Percentiles rank a stretch among this genome's conserved stretches.
phyloP scores from a whole-genome alignment of 202 grass and related monocot genomes.

The Schoenoplectus triqueter region DNA sequence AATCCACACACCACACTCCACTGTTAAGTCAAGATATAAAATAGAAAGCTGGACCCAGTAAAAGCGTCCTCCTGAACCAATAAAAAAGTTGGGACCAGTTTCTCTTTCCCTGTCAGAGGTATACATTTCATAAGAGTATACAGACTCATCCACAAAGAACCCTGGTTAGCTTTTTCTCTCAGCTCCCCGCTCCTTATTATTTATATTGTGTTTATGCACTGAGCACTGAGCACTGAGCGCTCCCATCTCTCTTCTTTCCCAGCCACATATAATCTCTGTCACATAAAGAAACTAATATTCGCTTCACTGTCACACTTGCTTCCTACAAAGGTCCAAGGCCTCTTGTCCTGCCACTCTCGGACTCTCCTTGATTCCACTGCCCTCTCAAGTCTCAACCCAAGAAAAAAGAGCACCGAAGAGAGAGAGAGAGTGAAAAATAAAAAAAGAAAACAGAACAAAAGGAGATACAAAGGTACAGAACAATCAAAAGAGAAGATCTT shows the following conservation, averaged over 20 bases:
- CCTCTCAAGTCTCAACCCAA: constrained; percentile 18
- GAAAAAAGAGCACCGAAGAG: constrained; percentile 10
- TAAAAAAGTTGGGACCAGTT: neutral
- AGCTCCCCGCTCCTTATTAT: neutral
- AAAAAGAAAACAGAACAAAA: constrained; percentile 1
- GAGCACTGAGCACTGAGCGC: neutral
- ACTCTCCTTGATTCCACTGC: constrained; percentile 19
- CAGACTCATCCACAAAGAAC: neutral
- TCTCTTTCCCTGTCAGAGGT: neutral
- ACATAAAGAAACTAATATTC: constrained; percentile 24
- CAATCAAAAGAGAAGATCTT: constrained; percentile 30
- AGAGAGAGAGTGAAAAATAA: constrained; percentile 8
- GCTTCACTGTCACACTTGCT: constrained; percentile 1
- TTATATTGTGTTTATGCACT: neutral
- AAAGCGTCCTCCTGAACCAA: neutral
- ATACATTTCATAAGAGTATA: neutral
- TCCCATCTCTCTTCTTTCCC: neutral
- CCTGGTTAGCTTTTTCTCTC: neutral
- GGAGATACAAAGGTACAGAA: constrained; percentile 15
- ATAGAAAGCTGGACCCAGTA: neutral
- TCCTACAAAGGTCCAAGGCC: constrained; percentile 26
- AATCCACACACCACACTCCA: too few relatives aligned
- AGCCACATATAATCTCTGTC: neutral
- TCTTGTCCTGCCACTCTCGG: neutral
- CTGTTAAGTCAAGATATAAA: neutral